Conservation (phyloP, 2,329 filamentous ascomycete species). For the Thermoascus crustaceus region DNA sequence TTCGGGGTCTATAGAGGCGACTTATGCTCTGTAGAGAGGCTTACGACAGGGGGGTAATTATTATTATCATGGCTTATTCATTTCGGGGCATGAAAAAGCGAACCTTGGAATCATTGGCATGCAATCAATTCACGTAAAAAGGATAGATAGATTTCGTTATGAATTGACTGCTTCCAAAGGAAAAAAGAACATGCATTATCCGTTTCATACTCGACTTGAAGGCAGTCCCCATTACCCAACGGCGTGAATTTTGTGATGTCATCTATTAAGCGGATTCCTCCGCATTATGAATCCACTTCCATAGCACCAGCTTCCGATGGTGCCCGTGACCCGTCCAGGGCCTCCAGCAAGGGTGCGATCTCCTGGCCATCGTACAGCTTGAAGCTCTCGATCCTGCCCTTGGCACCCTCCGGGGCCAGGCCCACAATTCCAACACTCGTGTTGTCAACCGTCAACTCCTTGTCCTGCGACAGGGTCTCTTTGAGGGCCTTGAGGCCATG, state of each 20-base stretch:
- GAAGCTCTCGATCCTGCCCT: constrained; percentile 64
- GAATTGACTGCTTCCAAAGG: constrained; percentile 1
- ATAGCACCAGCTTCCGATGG: constrained; percentile 37
- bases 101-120: too few species aligned
- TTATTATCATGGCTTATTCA: too few species aligned
- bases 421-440: constrained; percentile 85
- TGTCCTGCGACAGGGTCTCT: constrained; percentile 93
- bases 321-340: constrained; percentile 43
- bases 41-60: too few species aligned
- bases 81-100: too few species aligned
- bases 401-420: constrained; percentile 44
- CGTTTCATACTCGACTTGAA: not conserved
- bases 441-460: constrained; percentile 95
- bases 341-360: constrained; percentile 77
- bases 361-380: constrained; percentile 85
- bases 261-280: constrained; percentile 18
- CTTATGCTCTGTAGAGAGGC: too few species aligned
- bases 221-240: not conserved
- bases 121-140: too few species aligned
- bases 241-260: constrained; percentile 16
- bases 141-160: constrained; percentile 3
- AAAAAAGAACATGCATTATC: constrained; percentile 5
- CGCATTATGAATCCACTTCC: constrained; percentile 47
- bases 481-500: constrained; percentile 88
- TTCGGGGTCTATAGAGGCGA: not conserved